Evolutionary conservation across 768 basidiomycete genomes (phyloP), one percentile per base, ranked within the genome.

Genomic region (Tulasnella sp.): DNA sequence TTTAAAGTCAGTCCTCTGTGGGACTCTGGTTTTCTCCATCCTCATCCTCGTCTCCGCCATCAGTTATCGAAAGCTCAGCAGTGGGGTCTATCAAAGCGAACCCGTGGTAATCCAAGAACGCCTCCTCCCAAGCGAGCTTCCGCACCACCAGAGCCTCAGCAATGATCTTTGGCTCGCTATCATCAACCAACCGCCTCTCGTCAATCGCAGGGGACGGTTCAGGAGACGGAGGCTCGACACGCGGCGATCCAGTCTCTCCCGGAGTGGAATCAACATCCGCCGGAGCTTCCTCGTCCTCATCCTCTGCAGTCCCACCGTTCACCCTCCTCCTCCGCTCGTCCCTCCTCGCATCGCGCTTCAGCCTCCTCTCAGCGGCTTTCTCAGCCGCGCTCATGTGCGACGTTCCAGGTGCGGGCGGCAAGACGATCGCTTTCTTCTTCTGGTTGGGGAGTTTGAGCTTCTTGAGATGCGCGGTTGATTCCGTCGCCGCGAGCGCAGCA

Each of bases 61-160:
- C 52, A 9, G 52, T 29, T 11, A 29, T 59, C 22, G 52, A 59
- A 3, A 59, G 52, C 16, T 59, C 52, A 22, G 52, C 52, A 26
- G 52, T 59, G 26, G 52, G 52, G 34, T 70, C 69, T 35, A 70
- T 52, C 69, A 70, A 70, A 17, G 44, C 41, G 17, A 72, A 72
- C 22, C 71, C 71, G 39, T 62, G 69, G 35, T 71, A 73, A 67
- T 73, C 72, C 9, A 92, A 78, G 78, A 88, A 93, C 19, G 83
- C 89, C 77, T 93, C 92, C 72, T 90, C 89, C 1, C 89, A 76
- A 19, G 88, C 87, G 80, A 92, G 82, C 79, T 93, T 91, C 62
- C 90, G 84, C 22, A 92, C 87, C 1, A 94, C 88, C 36, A 94
- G 83, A 1, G 87, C 92, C 78, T 94, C 91, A 11, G 92, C 90